Evolutionary conservation across 2,329 filamentous ascomycete species (phyloP).

Genomic region (Claviceps sp.): DNA sequence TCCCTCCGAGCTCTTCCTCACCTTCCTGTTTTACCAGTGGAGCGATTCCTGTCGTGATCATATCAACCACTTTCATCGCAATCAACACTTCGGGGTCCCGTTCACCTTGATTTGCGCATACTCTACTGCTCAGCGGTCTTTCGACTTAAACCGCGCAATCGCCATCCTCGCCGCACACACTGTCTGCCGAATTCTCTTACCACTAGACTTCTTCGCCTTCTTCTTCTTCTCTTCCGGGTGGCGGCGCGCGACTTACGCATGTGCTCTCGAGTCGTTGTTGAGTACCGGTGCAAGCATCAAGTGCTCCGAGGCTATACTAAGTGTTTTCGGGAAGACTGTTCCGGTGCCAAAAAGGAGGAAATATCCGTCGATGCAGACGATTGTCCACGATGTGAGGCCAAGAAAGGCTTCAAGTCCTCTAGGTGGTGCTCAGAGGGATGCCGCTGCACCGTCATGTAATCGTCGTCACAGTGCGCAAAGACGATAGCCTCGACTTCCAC

Average conservation of each 20-base stretch:
- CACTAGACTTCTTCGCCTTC: neutral
- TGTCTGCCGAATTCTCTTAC: neutral
- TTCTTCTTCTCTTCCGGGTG: neutral
- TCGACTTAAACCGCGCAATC: neutral
- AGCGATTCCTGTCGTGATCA: neutral
- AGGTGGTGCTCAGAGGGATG: constrained; percentile 23
- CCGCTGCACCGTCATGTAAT: constrained; percentile 19
- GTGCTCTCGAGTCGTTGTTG: constrained; percentile 20
- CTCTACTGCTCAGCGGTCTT: neutral
- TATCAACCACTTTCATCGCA: neutral
- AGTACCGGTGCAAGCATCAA: constrained; percentile 24
- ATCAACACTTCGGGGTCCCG: neutral
- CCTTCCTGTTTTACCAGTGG: neutral
- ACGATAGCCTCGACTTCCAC: neutral
- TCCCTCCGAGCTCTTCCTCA: neutral
- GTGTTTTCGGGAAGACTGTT: constrained; percentile 21
- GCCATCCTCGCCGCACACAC: too few species aligned
- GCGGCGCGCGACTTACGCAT: constrained; percentile 10
- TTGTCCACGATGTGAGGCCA: constrained; percentile 22
- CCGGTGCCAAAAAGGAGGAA: constrained; percentile 16
- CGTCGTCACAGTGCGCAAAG: too few species aligned
- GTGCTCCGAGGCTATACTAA: constrained; percentile 21
- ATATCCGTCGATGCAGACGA: constrained; percentile 17
- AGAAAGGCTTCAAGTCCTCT: constrained; percentile 17
- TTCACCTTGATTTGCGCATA: neutral